phyloP scores from a whole-genome alignment of 139 green algal genomes.

The Bryopsis sp. region DNA sequence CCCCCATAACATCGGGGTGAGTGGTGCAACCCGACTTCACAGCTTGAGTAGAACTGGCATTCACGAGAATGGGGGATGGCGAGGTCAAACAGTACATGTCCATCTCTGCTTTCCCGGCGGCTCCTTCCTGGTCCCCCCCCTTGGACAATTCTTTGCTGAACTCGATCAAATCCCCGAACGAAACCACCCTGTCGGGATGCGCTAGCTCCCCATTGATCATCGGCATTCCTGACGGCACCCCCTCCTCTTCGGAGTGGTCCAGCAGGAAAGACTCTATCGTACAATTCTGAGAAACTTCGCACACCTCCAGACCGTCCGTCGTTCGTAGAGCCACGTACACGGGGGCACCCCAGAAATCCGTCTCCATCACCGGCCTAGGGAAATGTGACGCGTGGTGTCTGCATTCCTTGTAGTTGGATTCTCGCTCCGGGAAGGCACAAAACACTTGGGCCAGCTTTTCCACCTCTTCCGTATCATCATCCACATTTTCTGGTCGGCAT shows the following conservation, averaged over 20 bases:
- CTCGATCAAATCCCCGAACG: conserved; percentile 14
- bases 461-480: background rate
- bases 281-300: background rate
- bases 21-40: background rate
- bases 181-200: background rate
- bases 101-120: background rate
- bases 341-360: background rate
- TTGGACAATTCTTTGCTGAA: background rate
- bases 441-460: background rate
- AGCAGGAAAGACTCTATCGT: conserved; percentile 5
- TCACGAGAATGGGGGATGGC: background rate
- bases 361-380: background rate
- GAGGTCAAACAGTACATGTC: background rate
- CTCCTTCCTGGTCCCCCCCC: conserved; percentile 1
- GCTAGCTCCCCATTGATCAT: background rate
- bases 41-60: background rate
- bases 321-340: background rate
- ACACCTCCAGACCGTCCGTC: background rate
- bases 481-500: background rate
- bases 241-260: background rate
- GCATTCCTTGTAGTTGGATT: background rate
- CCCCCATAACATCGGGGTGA: background rate
- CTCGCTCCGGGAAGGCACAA: background rate
- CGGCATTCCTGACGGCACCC: background rate
- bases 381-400: background rate